A percentile compares a stretch with the other conserved stretches of the same genome.
phyloP scores from a whole-genome alignment of 2,329 filamentous ascomycete species.

The Cucurbitaria berberidis region DNA sequence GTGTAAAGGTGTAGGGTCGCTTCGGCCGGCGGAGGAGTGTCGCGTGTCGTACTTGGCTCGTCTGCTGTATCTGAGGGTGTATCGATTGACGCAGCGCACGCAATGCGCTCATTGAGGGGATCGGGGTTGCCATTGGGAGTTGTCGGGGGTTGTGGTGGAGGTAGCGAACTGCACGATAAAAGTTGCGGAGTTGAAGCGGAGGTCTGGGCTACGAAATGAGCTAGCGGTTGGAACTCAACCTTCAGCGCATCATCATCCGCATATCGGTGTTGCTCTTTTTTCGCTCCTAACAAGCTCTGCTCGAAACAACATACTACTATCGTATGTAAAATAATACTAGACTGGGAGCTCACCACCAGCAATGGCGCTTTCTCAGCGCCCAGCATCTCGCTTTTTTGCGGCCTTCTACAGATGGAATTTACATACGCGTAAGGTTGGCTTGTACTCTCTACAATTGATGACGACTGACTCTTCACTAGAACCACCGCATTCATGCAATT shows the following conservation, averaged over 20 bases:
- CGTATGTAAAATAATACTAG: background rate
- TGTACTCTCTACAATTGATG: background rate
- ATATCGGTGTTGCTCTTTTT: conserved; percentile 5
- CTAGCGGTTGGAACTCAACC: conserved; percentile 21
- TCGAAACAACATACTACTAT: background rate
- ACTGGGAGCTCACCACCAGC: background rate
- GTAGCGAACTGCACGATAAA: background rate
- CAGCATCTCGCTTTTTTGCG: conserved; percentile 49
- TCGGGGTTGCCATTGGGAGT: conserved; percentile 38
- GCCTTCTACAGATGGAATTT: conserved; percentile 54
- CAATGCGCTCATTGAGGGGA: conserved; percentile 41
- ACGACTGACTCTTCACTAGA: conserved; percentile 17
- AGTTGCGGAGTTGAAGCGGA: conserved; percentile 28
- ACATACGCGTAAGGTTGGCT: conserved; percentile 30
- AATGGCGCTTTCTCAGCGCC: conserved; percentile 31
- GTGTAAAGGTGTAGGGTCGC: conserved; percentile 95
- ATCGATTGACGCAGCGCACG: conserved; percentile 40
- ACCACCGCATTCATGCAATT: conserved; percentile 7
- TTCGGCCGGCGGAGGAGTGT: conserved; percentile 87
- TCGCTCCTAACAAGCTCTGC: background rate
- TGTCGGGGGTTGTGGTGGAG: conserved; percentile 8
- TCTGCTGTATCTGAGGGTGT: conserved; percentile 20
- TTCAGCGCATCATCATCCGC: background rate
- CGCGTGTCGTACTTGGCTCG: conserved; percentile 73
- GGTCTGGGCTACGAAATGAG: conserved; percentile 10